Conservation (phyloP, 2,329 filamentous ascomycete genomes). For the Ceratocystis diversiconidia region DNA sequence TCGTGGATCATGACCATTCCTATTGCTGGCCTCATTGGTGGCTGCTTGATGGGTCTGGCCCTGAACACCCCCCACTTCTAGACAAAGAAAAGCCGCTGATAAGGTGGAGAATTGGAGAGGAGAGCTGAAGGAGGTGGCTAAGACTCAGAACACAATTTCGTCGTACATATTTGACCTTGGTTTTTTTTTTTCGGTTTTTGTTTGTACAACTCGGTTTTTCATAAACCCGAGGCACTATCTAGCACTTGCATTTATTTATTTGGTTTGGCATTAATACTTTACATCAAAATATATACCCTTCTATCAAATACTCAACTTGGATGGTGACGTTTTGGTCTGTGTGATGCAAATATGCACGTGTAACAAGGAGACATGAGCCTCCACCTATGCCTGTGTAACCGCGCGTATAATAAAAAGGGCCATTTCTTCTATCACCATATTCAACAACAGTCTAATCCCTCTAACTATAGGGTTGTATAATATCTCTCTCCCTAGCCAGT, state of each 20-base stretch:
- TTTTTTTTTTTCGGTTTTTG: background rate
- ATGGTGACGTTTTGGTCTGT: background rate
- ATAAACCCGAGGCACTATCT: background rate
- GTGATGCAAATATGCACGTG: background rate
- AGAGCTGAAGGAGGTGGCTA: background rate
- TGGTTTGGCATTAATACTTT: constrained; percentile 1
- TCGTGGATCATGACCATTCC: constrained; percentile 42
- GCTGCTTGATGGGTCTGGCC: constrained; percentile 29
- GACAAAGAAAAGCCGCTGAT: background rate
- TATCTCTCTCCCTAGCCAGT: constrained; percentile 27
- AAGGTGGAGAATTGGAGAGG: background rate
- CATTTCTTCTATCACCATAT: background rate
- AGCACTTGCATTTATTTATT: background rate
- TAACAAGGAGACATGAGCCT: background rate
- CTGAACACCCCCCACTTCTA: constrained; percentile 27
- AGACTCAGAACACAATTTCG: background rate
- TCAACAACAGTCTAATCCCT: background rate
- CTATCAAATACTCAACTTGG: background rate
- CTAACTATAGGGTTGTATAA: background rate
- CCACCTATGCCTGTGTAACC: background rate
- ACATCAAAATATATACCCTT: constrained; percentile 9
- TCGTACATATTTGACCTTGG: background rate
- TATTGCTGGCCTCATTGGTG: constrained; percentile 30
- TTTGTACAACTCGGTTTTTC: background rate
- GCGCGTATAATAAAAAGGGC: background rate